Evolutionary conservation across 495 filamentous ascomycete genomes (phyloP), one percentile per base, ranked within the genome.

Genomic region (Neurospora sublineolata): DNA sequence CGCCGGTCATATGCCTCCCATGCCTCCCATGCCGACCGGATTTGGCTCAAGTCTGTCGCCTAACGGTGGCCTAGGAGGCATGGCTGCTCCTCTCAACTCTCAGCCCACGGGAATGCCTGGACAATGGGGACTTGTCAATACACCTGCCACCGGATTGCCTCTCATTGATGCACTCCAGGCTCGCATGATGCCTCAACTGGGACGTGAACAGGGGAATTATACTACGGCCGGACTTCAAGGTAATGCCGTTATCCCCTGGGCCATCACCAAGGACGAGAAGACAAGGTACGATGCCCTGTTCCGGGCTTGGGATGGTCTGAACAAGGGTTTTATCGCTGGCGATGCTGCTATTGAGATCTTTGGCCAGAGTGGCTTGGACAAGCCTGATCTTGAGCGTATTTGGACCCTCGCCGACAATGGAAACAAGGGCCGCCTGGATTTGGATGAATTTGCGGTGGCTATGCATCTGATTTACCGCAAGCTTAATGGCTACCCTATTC

Each of bases 381-480:
- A 94, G 76, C 81, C 89, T 27, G 95, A 98, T 74, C 83, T 99
- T 40, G 96, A 98, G 83, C 87, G 89, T 38, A 89, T 97, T 73
- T 99, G 96, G 96, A 98, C 95, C 36, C 83, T 99, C 36, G 92
- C 94, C 8, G 96, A 99, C 79, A 89, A 95, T 36, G 87, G 92
- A 70, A 97, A 99, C 81, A 93, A 92, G 76, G 96, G 96, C 14
- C 89, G 93, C 72, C 87, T 99, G 5, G 94, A 99, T 73, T 90
- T 98, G 82, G 96, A 99, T 79, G 96, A 99, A 77, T 99, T 99
- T 79, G 94, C 96, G 20, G 94, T 99, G 44, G 94, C 93, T 8
- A 99, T 99, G 95, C 96, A 99, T 86, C 83, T 99, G 79, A 98
- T 99, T 70, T 99, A 98, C 78, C 89, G 96, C 73, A 97, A 94